Base-by-base conservation (phyloP, 2,329 filamentous ascomycete species). In the Fusarium continuum region DNA sequence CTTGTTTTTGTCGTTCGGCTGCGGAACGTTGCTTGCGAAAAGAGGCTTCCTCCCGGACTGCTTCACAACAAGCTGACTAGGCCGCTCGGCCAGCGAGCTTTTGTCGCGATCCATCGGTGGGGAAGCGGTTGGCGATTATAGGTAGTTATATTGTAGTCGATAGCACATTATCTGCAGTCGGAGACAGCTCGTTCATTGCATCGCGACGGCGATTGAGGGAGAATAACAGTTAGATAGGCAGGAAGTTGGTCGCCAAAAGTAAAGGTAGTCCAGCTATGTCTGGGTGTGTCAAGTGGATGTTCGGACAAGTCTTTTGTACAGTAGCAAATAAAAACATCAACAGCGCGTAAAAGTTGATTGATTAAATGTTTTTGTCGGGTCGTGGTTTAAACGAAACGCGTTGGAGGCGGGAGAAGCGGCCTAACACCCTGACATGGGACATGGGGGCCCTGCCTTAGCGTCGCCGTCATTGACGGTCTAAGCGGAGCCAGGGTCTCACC, bases 1-100 rank as follows among this genome's bases (percentile, higher is more conserved):
- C 20, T 67, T 69, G 56, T 58, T 67, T 25, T 26, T 68, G 32
- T 71, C 63, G 14, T 61, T 66, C 28, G 67, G 53, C 61, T 66
- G 40, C 14, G 64, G 55, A 53, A 56, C 68, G 57, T 55, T 69
- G 44, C 54, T 65, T 26, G 68, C 48, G 51, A 81, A 82, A 13
- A 82, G 65, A 43, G 77, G 77, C 65, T 75, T 78, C 31, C 78
- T 73, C n/a, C 76, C 77, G 6, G 75, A 74, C 45, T 77, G 73
- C 65, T 75, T 77, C 46, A 81, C 77, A 8, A 75, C 63, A 9
- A 80, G 72, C 29, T 72, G 65, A 14, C 67, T 71, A 13, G 68
- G 58, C 36, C 70, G 65, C 31, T 48, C 55, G 35, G 52, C 56
- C 40, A 70, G 54, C 44, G 65, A 53, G 17, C 72, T 62, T 6